phyloP scores from a whole-genome alignment of 2,329 filamentous ascomycete genomes.

The Alternaria incomplexa region DNA sequence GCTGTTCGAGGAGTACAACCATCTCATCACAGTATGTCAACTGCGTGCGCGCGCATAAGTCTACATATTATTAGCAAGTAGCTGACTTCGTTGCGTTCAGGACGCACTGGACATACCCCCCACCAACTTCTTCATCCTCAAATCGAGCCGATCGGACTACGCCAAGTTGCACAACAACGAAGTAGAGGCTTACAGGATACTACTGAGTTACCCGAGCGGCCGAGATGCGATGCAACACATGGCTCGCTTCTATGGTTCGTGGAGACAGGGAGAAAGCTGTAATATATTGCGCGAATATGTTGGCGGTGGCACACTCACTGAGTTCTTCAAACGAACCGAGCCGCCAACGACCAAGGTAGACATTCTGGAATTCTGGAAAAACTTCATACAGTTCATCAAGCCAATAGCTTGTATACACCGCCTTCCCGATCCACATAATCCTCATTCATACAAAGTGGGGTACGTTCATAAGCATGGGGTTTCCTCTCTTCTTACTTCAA shows the following conservation, averaged over 20 bases:
- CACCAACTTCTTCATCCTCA: slow-evolving; percentile 20
- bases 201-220: not conserved
- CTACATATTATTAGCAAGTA: rapidly evolving
- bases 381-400: slow-evolving; percentile 33
- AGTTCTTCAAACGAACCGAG: slow-evolving; percentile 26
- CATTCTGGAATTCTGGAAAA: slow-evolving; percentile 42
- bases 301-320: slow-evolving; percentile 39
- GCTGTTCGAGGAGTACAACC: slow-evolving; percentile 16
- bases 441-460: not conserved
- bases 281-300: slow-evolving; percentile 49
- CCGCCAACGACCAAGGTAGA: slow-evolving; percentile 33
- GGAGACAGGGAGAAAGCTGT: slow-evolving; percentile 20
- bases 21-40: not conserved
- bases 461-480: not conserved
- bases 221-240: slow-evolving; percentile 7
- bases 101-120: not conserved
- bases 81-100: not conserved
- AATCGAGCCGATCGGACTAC: slow-evolving; percentile 13
- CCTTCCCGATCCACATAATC: not conserved
- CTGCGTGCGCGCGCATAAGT: not conserved
- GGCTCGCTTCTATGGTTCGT: slow-evolving; percentile 24
- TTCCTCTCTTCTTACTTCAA: rapidly evolving
- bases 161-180: slow-evolving; percentile 19
- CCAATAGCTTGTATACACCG: slow-evolving; percentile 37
- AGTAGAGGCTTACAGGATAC: slow-evolving; percentile 9